Evolutionary conservation across 257 asterid genomes (phyloP).

Genomic region (Gynochthodes officinalis): DNA sequence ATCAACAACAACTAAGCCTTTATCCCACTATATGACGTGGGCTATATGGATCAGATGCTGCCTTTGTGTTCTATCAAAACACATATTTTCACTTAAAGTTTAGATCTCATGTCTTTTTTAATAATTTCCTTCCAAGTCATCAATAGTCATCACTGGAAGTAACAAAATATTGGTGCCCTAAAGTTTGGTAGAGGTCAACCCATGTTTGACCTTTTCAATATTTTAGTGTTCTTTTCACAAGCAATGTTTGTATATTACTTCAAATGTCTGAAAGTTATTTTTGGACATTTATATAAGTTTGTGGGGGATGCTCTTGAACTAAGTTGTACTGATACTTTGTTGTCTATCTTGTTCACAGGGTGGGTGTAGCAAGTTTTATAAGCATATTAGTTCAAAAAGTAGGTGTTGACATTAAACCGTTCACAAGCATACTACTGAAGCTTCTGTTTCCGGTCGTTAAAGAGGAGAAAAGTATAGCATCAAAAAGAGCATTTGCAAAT

Average conservation of each 20-base stretch:
- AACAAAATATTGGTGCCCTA: too few species aligned
- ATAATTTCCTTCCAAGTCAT: too few species aligned
- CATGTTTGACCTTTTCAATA: neutral
- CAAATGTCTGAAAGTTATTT: neutral
- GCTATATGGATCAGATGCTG: too few species aligned
- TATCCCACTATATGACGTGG: too few species aligned
- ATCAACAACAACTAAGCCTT: too few species aligned
- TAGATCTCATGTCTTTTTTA: too few species aligned
- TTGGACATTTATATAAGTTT: neutral
- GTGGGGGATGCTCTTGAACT: neutral
- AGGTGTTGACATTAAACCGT: slow-evolving; percentile 76
- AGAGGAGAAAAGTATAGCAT: slow-evolving; percentile 83
- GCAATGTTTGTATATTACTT: neutral
- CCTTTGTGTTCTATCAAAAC: too few species aligned
- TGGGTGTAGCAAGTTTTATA: slow-evolving; percentile 85
- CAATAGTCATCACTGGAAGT: too few species aligned
- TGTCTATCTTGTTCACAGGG: slow-evolving; percentile 53
- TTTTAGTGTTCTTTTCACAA: neutral
- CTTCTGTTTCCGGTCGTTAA: slow-evolving; percentile 81
- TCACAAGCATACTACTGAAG: slow-evolving; percentile 72
- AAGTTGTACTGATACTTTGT: neutral
- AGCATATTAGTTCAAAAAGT: slow-evolving; percentile 78
- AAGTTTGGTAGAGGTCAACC: neutral
- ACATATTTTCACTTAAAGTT: too few species aligned
- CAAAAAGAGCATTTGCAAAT: slow-evolving; percentile 90